Conservation (phyloP, 192 early-diverging fungal species). For the Coemansia sp. region DNA sequence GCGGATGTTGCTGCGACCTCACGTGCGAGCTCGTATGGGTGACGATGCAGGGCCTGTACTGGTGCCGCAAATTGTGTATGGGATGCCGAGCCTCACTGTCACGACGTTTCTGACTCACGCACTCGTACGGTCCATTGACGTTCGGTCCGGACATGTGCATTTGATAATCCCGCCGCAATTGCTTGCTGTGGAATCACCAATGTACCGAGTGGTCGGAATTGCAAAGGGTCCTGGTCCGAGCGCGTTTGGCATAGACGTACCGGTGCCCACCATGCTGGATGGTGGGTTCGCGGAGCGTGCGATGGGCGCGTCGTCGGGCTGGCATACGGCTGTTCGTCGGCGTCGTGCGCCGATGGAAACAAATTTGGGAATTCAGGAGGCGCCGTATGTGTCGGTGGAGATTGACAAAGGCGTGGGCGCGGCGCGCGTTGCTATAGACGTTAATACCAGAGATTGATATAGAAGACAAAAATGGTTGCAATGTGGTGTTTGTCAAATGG, state of each 20-base stretch:
- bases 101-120: slow-evolving; percentile 66
- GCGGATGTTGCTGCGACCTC: slow-evolving; percentile 17
- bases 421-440: slow-evolving; percentile 22
- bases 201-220: slow-evolving; percentile 40
- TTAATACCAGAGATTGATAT: no score
- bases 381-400: slow-evolving; percentile 48
- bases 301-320: slow-evolving; percentile 26
- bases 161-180: slow-evolving; percentile 56
- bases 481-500: no score
- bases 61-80: slow-evolving; percentile 48
- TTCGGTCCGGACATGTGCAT: slow-evolving; percentile 54
- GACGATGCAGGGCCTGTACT: no score
- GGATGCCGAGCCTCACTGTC: slow-evolving; percentile 24
- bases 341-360: neutral
- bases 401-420: slow-evolving; percentile 46
- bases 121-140: slow-evolving; percentile 68
- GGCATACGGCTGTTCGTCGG: neutral
- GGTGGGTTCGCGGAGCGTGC: slow-evolving; percentile 47
- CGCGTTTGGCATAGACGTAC: slow-evolving; percentile 36
- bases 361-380: slow-evolving; percentile 42
- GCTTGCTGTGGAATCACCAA: neutral
- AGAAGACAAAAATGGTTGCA: no score
- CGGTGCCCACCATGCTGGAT: slow-evolving; percentile 33
- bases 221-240: slow-evolving; percentile 40
- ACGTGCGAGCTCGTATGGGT: neutral